Base-by-base conservation (phyloP, 2,329 filamentous ascomycete genomes). In the Xylaria sp. region DNA sequence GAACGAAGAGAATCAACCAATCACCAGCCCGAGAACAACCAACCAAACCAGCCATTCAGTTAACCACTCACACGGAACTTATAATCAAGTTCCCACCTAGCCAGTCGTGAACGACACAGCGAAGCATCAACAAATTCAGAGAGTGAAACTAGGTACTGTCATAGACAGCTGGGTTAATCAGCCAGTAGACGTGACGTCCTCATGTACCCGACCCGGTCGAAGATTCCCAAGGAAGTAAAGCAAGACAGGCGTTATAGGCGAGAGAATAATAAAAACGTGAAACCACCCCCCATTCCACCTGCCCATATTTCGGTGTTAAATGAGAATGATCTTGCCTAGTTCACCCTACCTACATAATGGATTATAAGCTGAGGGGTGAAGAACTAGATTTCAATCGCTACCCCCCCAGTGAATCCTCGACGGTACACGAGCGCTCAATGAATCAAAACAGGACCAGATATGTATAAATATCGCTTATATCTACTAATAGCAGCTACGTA, bases 191-290 rank as follows among this genome's bases (percentile, higher is more conserved):
- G 32, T 9, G 25, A 4, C 13, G 28, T 52, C 23, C 28, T 9
- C 8, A 52, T 9, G 48, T 18, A 32, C 20, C 45, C 20, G 23
- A n/a, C 15, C 5, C 59, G 20, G 23, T 50, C 30, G 46, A 63
- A 60, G 9, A 36, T 59, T 70, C 66, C 58, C 66, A 63, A 62
- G 39, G 50, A 41, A 45, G 56, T 39, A 65, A 18, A 48, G 58
- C 28, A 67, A 63, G 58, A 66, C 69, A 60, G 70, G 73, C 72
- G 72, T 75, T 74, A 34, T 48, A 56, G 23, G 62, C 55, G 18
- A 39, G 25, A 45, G 58, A 53, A 56, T 34, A 68, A 67, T 59
- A 64, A 69, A 34, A 50, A 28, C 23, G 58, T 43, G 12, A 55
- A 65, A 55, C 55, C 28, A 20, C 36, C 23, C 7, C 20, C 23